Base-by-base conservation (phyloP, 176 grass and related monocot genomes). In the Phoenix roebelenii region DNA sequence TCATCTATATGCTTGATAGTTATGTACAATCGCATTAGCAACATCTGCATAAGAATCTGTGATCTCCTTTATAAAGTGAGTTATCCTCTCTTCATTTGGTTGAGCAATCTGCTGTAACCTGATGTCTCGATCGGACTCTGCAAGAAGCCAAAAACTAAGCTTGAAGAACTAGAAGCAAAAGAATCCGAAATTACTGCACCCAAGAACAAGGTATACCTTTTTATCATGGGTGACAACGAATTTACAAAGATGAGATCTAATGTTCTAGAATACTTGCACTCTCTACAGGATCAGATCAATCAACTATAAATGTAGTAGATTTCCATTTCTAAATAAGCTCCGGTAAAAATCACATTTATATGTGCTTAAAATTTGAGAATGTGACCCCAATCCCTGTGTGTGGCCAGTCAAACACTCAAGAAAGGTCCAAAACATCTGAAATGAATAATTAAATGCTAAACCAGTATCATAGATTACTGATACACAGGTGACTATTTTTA, bases 91-190 rank as follows among this genome's bases (percentile, higher is more conserved):
- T 20, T 20, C 20, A 20, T 20, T 20, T 20, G 20, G 20, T 20
- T 20, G 20, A 20, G 20, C 20, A 20, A 20, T 20, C 20, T 20
- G 20, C 20, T 20, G 20, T 7, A 55, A 66, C 23, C 52, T 86
- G 23, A 49, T 18, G 29, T 55, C 53, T 61, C 75, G 69, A 69
- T 23, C 83, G 62, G 72, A 82, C 52, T 65, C 50, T 60, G 49
- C 72, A 82, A 62, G 83, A 68, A 63, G 48, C 20, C 20, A 20
- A 20, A 20, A 20, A 20, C 20, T 35, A 80, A 72, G 79, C 59
- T 85, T 6, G 57, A 85, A 22, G 82, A 76, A 71, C 52, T 89
- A 61, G 81, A 89, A 77, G 74, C 74, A 76, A 79, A 84, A 79
- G 78, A 25, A 83, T 74, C 58, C 18, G 25, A 51, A 5, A 51